phyloP scores from a whole-genome alignment of 208 protist species.

The Crithidia mellificae region DNA sequence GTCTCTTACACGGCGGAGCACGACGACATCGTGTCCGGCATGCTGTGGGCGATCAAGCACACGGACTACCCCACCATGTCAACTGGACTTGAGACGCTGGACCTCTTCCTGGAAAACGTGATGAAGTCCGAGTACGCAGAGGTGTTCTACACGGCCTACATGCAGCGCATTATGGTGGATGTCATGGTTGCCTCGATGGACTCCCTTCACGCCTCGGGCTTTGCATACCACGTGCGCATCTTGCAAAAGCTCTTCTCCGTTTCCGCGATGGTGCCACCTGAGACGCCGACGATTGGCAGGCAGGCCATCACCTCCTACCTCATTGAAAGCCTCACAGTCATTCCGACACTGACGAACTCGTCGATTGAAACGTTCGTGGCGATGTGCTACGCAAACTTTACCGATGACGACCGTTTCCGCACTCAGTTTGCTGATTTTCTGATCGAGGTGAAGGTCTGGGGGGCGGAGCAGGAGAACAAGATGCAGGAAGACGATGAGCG shows the following conservation, averaged over 20 bases:
- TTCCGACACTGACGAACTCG: conserved; percentile 63
- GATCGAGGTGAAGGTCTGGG: conserved; percentile 86
- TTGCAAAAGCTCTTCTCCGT: conserved; percentile 74
- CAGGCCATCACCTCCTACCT: conserved; percentile 58
- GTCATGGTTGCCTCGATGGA: conserved; percentile 84
- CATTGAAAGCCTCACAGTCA: conserved; percentile 49
- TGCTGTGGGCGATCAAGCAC: conserved; percentile 98
- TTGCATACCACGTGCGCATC: conserved; percentile 72
- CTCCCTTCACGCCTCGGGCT: conserved; percentile 81
- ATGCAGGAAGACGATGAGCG: conserved; percentile 74
- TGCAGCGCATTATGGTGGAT: conserved; percentile 81
- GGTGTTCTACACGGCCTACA: conserved; percentile 75
- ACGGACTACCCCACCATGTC: conserved; percentile 94
- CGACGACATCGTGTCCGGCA: conserved; percentile 92
- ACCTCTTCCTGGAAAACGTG: conserved; percentile 91
- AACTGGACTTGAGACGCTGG: conserved; percentile 92
- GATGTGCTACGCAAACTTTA: conserved; percentile 48
- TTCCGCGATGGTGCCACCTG: conserved; percentile 53
- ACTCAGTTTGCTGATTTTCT: conserved; percentile 78
- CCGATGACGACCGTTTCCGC: conserved; percentile 45
- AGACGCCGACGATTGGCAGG: conserved; percentile 60
- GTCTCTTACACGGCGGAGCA: conserved; percentile 63
- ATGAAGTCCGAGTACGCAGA: conserved; percentile 52
- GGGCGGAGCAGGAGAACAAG: conserved; percentile 83
- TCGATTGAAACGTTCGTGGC: conserved; percentile 62